Evolutionary conservation across 2,329 filamentous ascomycete genomes (phyloP).

Genomic region (Zasmidium citrigriseum): DNA sequence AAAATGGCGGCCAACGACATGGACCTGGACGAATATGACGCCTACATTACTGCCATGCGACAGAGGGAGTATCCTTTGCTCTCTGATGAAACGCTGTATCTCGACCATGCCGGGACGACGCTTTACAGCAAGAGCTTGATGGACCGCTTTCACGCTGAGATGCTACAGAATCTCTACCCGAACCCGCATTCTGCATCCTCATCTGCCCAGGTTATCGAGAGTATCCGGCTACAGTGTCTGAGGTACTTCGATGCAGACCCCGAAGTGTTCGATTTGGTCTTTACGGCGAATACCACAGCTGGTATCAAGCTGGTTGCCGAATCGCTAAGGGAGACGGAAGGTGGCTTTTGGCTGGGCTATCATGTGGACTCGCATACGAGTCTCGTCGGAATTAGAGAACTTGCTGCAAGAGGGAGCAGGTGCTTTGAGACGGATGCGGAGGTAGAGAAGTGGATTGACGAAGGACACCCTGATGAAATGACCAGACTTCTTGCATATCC

Average conservation of each 20-base stretch:
- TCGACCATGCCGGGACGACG: slow-evolving; percentile 96
- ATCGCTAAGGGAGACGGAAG: slow-evolving; percentile 65
- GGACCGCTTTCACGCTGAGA: slow-evolving; percentile 74
- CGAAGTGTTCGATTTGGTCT: slow-evolving; percentile 80
- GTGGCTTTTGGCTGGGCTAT: slow-evolving; percentile 79
- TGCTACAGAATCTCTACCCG: slow-evolving; percentile 77
- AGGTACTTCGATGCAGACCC: slow-evolving; percentile 81
- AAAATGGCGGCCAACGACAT: slow-evolving; percentile 13
- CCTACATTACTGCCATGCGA: slow-evolving; percentile 51
- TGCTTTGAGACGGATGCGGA: slow-evolving; percentile 67
- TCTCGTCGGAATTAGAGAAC: slow-evolving; percentile 70
- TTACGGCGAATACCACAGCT: slow-evolving; percentile 89
- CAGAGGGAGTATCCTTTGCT: slow-evolving; percentile 49
- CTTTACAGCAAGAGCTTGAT: slow-evolving; percentile 68
- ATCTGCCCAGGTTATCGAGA: slow-evolving; percentile 68
- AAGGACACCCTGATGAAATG: slow-evolving; percentile 12
- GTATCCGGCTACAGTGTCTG: slow-evolving; percentile 70
- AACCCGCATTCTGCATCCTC: slow-evolving; percentile 88
- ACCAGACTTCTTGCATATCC: slow-evolving; percentile 74
- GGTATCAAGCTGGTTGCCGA: slow-evolving; percentile 86
- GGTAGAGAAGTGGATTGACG: slow-evolving; percentile 65
- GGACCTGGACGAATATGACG: slow-evolving; percentile 32
- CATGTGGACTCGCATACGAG: slow-evolving; percentile 86
- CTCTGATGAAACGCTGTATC: slow-evolving; percentile 54
- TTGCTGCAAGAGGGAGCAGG: slow-evolving; percentile 59